phyloP scores from a whole-genome alignment of 106 monocot genomes.

The Cymbidium sinense region DNA sequence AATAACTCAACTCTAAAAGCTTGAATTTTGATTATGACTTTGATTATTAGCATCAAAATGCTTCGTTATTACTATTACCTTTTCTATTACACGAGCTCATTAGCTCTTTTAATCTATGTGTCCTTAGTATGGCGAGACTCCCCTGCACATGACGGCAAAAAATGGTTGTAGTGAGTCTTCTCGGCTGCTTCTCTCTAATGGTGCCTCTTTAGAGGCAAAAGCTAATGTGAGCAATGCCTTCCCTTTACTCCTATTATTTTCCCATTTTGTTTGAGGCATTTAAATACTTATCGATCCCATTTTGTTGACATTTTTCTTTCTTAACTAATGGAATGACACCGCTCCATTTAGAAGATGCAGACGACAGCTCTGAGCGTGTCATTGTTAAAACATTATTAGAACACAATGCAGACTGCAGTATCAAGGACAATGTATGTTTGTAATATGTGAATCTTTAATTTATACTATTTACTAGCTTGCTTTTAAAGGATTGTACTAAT shows the following conservation, averaged over 20 bases:
- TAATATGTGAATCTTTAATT: background rate
- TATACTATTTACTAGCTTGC: background rate
- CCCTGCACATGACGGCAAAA: slow-evolving; percentile 92
- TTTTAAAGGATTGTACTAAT: background rate
- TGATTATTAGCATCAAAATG: background rate
- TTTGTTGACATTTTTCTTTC: slow-evolving; percentile 1
- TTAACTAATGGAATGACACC: slow-evolving; percentile 87
- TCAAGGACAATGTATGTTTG: slow-evolving; percentile 59
- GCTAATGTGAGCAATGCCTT: slow-evolving; percentile 47
- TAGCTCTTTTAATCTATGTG: background rate
- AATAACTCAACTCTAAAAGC: background rate
- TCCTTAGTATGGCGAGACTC: slow-evolving; percentile 91
- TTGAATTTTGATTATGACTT: background rate
- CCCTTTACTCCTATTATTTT: background rate
- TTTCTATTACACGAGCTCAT: background rate
- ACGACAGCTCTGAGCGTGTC: slow-evolving; percentile 35
- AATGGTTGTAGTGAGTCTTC: slow-evolving; percentile 62
- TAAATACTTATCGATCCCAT: background rate
- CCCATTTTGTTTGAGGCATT: background rate
- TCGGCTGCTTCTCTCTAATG: slow-evolving; percentile 61
- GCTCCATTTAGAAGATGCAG: slow-evolving; percentile 88
- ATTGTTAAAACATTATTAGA: slow-evolving; percentile 65
- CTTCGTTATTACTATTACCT: background rate
- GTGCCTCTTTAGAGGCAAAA: slow-evolving; percentile 67
- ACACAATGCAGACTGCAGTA: slow-evolving; percentile 65